Evolutionary conservation across 805 yeast species (phyloP), one percentile per base, ranked within the genome.

Genomic region (Yarrowia sp.): DNA sequence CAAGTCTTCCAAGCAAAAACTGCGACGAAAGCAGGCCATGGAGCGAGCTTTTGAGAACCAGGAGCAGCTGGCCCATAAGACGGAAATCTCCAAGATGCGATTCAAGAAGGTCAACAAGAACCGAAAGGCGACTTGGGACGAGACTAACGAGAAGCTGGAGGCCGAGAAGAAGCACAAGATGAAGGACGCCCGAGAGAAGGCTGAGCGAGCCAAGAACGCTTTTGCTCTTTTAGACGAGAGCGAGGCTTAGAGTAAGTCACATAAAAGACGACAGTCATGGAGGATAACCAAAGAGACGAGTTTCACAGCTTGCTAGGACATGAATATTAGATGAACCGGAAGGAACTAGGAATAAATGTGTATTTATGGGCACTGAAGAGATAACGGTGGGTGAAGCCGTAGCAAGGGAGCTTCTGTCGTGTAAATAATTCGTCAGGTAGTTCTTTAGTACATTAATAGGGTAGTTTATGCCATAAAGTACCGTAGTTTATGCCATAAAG

Each of bases 71-170:
- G 47, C 46, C 31, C 61, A 55, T 38, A 55, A 55, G 61, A 31
- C 38, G n/a, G 47, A 25, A 29, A 13, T 18, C 6, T 38, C 61
- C 19, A 55, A 55, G 19, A 55, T 38, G 21, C 47, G 61, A 6
- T 38, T 38, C 47, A 55, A 55, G 36, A 55, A 55, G 38, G 22
- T 55, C 47, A 55, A 55, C 47, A 38, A 39, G 38, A 39, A 55
- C 47, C 35, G 61, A 55, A 55, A 55, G 47, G 46, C 61, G 8
- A 39, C 46, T 1, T 55, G 61, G 61, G 61, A 55, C 12, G 61
- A 55, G 38, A 55, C 47, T 47, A 55, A 55, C 29, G 61, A 55
- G 35, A 38, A 39, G 38, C 33, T 55, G 33, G 38, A 31, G 27
- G 38, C 31, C 12, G 47, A 55, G 13, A 55, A 55, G 47, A 21